These are phyloP conservation scores for Fusarium tuaranense DNA, from an alignment of 2,329 filamentous ascomycete genomes.

Conservation along the genomic window DNA sequence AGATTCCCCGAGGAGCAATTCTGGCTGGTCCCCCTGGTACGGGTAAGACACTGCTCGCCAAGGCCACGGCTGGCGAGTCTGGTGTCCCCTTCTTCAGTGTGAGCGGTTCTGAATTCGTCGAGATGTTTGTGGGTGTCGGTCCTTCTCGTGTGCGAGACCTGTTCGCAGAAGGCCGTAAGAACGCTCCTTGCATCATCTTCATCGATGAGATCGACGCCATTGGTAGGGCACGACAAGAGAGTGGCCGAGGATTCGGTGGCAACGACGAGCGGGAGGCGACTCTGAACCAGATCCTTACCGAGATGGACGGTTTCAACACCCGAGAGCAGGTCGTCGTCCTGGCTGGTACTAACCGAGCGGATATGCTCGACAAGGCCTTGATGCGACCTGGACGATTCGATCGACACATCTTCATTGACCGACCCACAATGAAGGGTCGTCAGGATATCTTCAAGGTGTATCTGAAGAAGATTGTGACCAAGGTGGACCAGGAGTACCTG, in stretches of 20 bases:
- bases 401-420: conserved; percentile 93
- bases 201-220: conserved; percentile 99
- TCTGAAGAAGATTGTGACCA: conserved; percentile 92
- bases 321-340: conserved; percentile 96
- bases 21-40: conserved; percentile 97
- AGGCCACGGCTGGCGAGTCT: conserved; percentile 97
- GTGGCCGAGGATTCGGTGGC: conserved; percentile 78
- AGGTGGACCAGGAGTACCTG: conserved; percentile 88
- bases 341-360: conserved; percentile 94
- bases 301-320: conserved; percentile 99
- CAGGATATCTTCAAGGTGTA: conserved; percentile 98
- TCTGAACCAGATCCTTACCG: conserved; percentile 96
- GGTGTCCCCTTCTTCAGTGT: conserved; percentile 98
- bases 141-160: conserved; percentile 94
- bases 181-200: conserved; percentile 98
- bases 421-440: conserved; percentile 95
- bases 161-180: conserved; percentile 94
- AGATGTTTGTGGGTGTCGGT: conserved; percentile 99
- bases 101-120: conserved; percentile 97
- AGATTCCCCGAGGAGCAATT: conserved; percentile 97
- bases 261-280: conserved; percentile 98
- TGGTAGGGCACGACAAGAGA: conserved; percentile 87
- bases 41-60: conserved; percentile 96
- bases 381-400: conserved; percentile 98
- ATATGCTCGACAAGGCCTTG: conserved; percentile 93